A percentile compares a stretch with the other conserved stretches of the same genome.
Conservation (phyloP, 352 stramenopile species). For the Globisporangium nodosum region DNA sequence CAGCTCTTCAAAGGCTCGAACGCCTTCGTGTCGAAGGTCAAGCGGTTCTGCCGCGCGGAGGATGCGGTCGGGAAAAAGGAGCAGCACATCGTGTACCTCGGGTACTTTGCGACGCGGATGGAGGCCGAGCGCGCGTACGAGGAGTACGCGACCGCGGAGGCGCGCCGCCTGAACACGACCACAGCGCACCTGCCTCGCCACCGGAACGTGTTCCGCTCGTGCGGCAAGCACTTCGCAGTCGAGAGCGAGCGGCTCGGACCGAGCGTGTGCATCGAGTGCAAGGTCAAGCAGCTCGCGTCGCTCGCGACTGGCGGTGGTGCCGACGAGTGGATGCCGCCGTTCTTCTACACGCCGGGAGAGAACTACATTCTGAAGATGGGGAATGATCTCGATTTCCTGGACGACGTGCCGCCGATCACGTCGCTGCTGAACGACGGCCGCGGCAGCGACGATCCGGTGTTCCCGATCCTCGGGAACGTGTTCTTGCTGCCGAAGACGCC, state of each 20-base stretch:
- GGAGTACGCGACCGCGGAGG: constrained; percentile 48
- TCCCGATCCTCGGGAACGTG: constrained; percentile 63
- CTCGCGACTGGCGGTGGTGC: constrained; percentile 10
- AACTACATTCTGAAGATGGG: constrained; percentile 82
- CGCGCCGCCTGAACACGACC: constrained; percentile 61
- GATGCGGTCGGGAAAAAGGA: constrained; percentile 51
- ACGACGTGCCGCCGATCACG: constrained; percentile 44
- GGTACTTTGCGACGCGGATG: constrained; percentile 56
- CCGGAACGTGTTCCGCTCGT: constrained; percentile 67
- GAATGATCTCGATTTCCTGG: constrained; percentile 67
- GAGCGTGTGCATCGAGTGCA: constrained; percentile 78
- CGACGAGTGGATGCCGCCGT: constrained; percentile 59
- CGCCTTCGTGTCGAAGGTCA: constrained; percentile 63
- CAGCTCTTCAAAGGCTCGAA: constrained; percentile 69
- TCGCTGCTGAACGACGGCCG: constrained; percentile 30
- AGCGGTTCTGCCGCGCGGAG: constrained; percentile 59
- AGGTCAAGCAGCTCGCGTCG: constrained; percentile 43
- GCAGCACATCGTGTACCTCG: constrained; percentile 59
- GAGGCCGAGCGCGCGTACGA: constrained; percentile 74
- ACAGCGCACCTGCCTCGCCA: constrained; percentile 41
- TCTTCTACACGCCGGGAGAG: constrained; percentile 45
- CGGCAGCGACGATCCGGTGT: constrained; percentile 23
- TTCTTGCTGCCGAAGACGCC: constrained; percentile 63
- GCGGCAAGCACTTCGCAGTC: constrained; percentile 75
- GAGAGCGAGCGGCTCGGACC: constrained; percentile 64